Evolutionary conservation across 1,284 basidiomycete genomes (phyloP).

Genomic region (Ustilago loliicola): DNA sequence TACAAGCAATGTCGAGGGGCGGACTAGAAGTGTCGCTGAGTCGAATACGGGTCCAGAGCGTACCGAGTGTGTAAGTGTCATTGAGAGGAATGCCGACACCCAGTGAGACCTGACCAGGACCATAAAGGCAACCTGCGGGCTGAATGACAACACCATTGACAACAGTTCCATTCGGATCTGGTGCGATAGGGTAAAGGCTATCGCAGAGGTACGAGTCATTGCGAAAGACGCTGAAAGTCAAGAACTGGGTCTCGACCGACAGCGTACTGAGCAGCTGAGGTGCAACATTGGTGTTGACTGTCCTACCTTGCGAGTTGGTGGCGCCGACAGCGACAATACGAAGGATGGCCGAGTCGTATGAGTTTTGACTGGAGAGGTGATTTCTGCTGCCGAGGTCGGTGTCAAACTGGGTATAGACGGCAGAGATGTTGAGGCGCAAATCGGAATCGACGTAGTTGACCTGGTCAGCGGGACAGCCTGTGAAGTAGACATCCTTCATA

Average conservation of each 20-base stretch:
- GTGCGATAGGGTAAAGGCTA: slow-evolving; percentile 52
- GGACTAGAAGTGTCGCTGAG: slow-evolving; percentile 83
- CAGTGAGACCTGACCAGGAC: slow-evolving; percentile 81
- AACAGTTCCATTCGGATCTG: slow-evolving; percentile 53
- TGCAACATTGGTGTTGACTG: slow-evolving; percentile 37
- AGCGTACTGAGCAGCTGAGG: slow-evolving; percentile 54
- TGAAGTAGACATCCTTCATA: slow-evolving; percentile 57
- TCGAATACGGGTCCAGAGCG: slow-evolving; percentile 84
- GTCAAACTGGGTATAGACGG: slow-evolving; percentile 65
- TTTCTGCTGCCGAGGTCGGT: slow-evolving; percentile 18
- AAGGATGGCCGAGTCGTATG: slow-evolving; percentile 43
- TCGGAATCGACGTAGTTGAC: slow-evolving; percentile 48
- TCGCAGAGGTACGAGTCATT: slow-evolving; percentile 65
- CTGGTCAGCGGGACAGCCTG: slow-evolving; percentile 47
- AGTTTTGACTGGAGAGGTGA: slow-evolving; percentile 25
- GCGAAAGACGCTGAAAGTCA: slow-evolving; percentile 60
- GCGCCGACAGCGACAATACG: slow-evolving; percentile 60
- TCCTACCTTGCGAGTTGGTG: slow-evolving; percentile 42
- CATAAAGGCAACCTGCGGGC: slow-evolving; percentile 58
- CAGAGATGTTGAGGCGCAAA: slow-evolving; percentile 64
- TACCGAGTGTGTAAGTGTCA: slow-evolving; percentile 81
- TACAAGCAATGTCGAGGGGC: slow-evolving; percentile 81
- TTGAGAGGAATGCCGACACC: slow-evolving; percentile 81
- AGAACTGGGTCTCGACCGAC: slow-evolving; percentile 53
- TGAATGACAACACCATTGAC: slow-evolving; percentile 39